Evolutionary conservation across 805 yeast genomes (phyloP), one percentile per base, ranked within the genome.

Genomic region (Hanseniaspora mollemarum): DNA sequence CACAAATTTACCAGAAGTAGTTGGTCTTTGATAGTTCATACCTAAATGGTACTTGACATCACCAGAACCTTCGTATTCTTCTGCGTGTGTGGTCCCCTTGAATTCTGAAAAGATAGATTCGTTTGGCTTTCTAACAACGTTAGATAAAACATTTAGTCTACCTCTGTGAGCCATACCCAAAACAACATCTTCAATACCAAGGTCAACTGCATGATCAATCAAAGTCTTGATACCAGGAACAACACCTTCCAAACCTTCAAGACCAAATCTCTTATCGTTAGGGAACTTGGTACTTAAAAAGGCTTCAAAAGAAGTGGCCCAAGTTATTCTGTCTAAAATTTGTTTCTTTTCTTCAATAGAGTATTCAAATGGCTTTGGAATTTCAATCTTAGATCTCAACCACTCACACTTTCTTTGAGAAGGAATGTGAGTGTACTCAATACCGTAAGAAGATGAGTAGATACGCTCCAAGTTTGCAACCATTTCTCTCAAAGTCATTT

Each of bases 161-260:
- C 99, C 99, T 77, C 99, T 85, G 71, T 92, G 99, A 49, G 99
- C 96, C 97, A 92, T 92, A 73, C 99, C 99, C 61, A 92, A 83
- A 62, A 90, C 94, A 55, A 92, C 81, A 67, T 90, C 97, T 70
- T 88, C 96, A 49, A 90, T 82, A 60, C 99, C 99, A 55, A 73
- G 71, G 58, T 84, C 94, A 46, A 88, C 97, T 41, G 95, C 77
- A 58, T 87, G 81, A 70, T 92, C 99, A 65, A 92, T 87, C 65
- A 92, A 68, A 45, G 96, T 83, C 74, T 92, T 92, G 75, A 92
- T 81, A 73, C 97, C 98, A 42, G 97, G 97, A 46, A 92, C 85
- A 61, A 85, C 83, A 44, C 95, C 75, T 72, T 92, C 99, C 57
- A 94, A 95, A 73, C 99, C 99, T 74, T 92, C 99, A 54, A 92